Conservation (phyloP, 768 basidiomycete genomes). For the Boletales sp. region DNA sequence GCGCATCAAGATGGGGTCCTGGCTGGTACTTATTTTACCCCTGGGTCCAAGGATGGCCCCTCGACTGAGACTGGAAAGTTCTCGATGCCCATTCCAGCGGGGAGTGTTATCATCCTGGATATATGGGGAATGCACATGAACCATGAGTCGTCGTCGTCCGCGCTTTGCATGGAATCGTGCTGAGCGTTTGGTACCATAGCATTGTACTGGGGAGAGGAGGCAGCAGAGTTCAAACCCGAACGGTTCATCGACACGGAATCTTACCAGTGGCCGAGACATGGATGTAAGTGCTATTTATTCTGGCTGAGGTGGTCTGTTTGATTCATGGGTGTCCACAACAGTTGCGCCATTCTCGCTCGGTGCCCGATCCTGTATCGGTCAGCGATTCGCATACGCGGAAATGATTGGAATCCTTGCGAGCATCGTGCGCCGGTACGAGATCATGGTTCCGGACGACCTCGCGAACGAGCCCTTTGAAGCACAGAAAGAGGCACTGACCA, state of each 20-base stretch:
- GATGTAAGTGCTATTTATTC: conserved; percentile 31
- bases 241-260: conserved; percentile 48
- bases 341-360: conserved; percentile 46
- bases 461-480: conserved; percentile 24
- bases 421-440: conserved; percentile 39
- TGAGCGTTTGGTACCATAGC: conserved; percentile 26
- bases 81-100: conserved; percentile 35
- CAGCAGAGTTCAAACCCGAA: conserved; percentile 42
- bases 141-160: conserved; percentile 33
- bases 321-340: conserved; percentile 7
- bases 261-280: conserved; percentile 51
- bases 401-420: conserved; percentile 41
- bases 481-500: conserved; percentile 32
- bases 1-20: conserved; percentile 36
- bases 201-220: conserved; percentile 48
- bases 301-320: neutral
- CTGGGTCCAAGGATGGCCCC: conserved; percentile 10
- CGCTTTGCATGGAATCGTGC: neutral
- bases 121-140: conserved; percentile 43
- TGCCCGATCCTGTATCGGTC: conserved; percentile 46
- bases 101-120: conserved; percentile 40
- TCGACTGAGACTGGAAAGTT: conserved; percentile 27
- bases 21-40: conserved; percentile 33
- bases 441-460: conserved; percentile 38
- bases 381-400: conserved; percentile 45